Percentiles rank a stretch among this genome's conserved stretches.
phyloP scores from a whole-genome alignment of 768 basidiomycete genomes.

The Collybiopsis luxurians region DNA sequence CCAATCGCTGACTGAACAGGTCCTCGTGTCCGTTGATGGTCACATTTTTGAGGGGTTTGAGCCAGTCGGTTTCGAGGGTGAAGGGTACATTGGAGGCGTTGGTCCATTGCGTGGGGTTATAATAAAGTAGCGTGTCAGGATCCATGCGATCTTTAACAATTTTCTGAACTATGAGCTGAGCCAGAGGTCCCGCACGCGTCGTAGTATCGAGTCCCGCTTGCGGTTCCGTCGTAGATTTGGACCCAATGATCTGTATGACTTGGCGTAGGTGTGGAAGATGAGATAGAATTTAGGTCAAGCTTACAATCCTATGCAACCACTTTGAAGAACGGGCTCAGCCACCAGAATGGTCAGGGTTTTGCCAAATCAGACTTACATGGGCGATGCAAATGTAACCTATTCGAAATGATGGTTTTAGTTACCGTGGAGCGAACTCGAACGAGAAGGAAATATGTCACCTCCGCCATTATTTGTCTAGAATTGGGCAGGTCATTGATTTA shows the following conservation, averaged over 20 bases:
- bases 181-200: constrained; percentile 31
- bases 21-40: constrained; percentile 34
- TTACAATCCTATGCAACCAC: constrained; percentile 38
- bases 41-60: constrained; percentile 26
- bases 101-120: constrained; percentile 30
- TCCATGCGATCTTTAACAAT: constrained; percentile 25
- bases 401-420: background rate
- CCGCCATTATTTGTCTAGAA: constrained; percentile 48
- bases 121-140: constrained; percentile 25
- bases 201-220: constrained; percentile 37
- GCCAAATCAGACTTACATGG: constrained; percentile 39
- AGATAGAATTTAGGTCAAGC: background rate
- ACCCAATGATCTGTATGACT: constrained; percentile 25
- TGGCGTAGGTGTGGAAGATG: background rate
- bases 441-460: no score
- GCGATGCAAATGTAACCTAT: constrained; percentile 54
- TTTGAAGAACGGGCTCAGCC: constrained; percentile 8
- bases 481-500: background rate
- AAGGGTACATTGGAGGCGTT: constrained; percentile 30
- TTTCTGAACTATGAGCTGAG: constrained; percentile 28
- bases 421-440: no score
- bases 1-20: constrained; percentile 40
- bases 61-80: constrained; percentile 30
- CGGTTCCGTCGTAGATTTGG: constrained; percentile 31
- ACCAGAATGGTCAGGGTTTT: background rate